Evolutionary conservation across 108 stramenopile genomes (phyloP).

Genomic region (Bacterosira constricta): DNA sequence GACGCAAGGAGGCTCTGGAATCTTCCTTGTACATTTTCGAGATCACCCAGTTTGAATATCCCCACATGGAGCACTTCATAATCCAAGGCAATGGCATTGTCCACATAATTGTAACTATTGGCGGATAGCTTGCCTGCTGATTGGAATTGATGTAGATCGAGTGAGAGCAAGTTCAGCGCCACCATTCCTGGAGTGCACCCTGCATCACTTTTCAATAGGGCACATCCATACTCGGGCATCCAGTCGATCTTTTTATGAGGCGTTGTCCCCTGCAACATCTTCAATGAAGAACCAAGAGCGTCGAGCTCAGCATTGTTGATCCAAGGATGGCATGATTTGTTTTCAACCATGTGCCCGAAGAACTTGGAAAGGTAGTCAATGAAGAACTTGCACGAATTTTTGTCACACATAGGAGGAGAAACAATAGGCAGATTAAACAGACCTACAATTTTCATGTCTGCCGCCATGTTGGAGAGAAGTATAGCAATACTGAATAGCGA

Average conservation of each 20-base stretch:
- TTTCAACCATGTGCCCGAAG: not conserved
- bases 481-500: too few species aligned
- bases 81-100: conserved; percentile 10
- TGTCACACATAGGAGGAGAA: conserved; percentile 12
- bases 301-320: conserved; percentile 11
- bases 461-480: conserved; percentile 8
- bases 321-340: conserved; percentile 7
- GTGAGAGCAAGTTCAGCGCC: conserved; percentile 19
- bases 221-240: conserved; percentile 45
- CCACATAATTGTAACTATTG: conserved; percentile 11
- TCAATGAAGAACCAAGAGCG: conserved; percentile 4
- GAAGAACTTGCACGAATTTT: conserved; percentile 9
- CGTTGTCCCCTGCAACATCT: not conserved
- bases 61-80: conserved; percentile 38
- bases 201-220: conserved; percentile 14
- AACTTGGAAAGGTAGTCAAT: conserved; percentile 19
- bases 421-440: conserved; percentile 13
- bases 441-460: conserved; percentile 1
- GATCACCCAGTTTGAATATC: not conserved
- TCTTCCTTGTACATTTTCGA: not conserved
- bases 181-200: conserved; percentile 18
- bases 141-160: conserved; percentile 25
- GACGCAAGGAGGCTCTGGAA: conserved; percentile 1
- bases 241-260: conserved; percentile 17
- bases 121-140: conserved; percentile 3